Conservation (phyloP, 1,139 yeast species). For the Scheffersomyces stambukii region DNA sequence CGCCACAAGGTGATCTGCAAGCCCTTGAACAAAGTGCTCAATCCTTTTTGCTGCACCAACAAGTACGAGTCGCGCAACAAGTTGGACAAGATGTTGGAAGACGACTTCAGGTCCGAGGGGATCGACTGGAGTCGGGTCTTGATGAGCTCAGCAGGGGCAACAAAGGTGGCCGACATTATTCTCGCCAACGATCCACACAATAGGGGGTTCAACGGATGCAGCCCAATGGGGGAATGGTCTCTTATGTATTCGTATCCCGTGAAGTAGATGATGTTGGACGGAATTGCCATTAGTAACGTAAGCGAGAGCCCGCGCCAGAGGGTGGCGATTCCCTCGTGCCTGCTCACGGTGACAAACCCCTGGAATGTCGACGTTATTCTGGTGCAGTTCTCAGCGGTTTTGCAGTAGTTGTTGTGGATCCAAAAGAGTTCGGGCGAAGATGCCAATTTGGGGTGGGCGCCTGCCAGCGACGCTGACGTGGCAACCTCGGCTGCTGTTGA, state of each 20-base stretch:
- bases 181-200: conserved; percentile 87
- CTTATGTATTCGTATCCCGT: conserved; percentile 88
- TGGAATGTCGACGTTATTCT: conserved; percentile 59
- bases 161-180: conserved; percentile 73
- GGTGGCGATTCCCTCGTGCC: conserved; percentile 69
- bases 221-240: conserved; percentile 62
- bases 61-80: conserved; percentile 53
- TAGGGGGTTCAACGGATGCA: conserved; percentile 62
- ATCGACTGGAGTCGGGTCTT: conserved; percentile 88
- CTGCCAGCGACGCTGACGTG: too few species aligned
- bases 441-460: too few species aligned
- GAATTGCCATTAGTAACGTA: conserved; percentile 84
- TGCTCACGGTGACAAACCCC: conserved; percentile 62
- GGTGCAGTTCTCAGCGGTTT: conserved; percentile 26
- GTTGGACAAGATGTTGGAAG: conserved; percentile 40
- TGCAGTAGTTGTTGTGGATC: conserved; percentile 38
- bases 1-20: conserved; percentile 87
- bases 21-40: conserved; percentile 73
- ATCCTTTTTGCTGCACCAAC: conserved; percentile 57
- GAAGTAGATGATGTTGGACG: conserved; percentile 89
- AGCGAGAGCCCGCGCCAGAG: conserved; percentile 88
- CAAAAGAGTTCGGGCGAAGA: conserved; percentile 32
- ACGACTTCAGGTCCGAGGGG: conserved; percentile 38
- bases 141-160: conserved; percentile 84
- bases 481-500: conserved; percentile 3